Conservation (phyloP, 2,329 filamentous ascomycete species). For the Aspergillus quadricinctus region DNA sequence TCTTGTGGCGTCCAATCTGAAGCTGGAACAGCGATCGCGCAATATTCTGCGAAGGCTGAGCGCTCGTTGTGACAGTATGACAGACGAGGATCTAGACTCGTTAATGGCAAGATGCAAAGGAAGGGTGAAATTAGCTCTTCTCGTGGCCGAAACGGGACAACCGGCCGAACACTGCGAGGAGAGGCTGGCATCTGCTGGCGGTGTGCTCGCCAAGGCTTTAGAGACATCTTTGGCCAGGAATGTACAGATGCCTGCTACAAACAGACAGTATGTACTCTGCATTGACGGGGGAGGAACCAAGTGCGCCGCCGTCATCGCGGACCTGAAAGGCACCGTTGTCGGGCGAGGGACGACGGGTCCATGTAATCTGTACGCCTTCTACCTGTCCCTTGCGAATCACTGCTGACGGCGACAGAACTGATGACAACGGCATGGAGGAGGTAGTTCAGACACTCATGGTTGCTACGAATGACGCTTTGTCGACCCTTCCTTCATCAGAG, state of each 20-base stretch:
- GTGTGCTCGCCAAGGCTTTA: conserved; percentile 21
- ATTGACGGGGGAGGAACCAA: conserved; percentile 43
- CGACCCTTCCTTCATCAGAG: not conserved
- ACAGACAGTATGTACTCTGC: conserved; percentile 27
- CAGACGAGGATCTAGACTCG: conserved; percentile 24
- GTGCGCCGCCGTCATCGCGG: conserved; percentile 37
- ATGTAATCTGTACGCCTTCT: conserved; percentile 36
- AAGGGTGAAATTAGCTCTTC: conserved; percentile 34
- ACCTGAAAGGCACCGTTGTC: conserved; percentile 15
- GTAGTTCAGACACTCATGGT: conserved; percentile 25
- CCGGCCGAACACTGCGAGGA: conserved; percentile 21
- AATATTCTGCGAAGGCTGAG: conserved; percentile 30
- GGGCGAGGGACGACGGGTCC: conserved; percentile 32
- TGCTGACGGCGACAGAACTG: conserved; percentile 9
- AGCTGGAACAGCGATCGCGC: conserved; percentile 33
- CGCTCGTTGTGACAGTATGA: conserved; percentile 10
- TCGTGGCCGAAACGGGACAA: conserved; percentile 21
- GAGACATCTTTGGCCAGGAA: not conserved
- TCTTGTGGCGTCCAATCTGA: conserved; percentile 37
- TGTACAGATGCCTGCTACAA: not conserved
- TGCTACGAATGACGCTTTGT: conserved; percentile 15
- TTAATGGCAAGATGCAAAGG: conserved; percentile 23
- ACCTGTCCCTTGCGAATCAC: not conserved
- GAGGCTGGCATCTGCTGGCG: conserved; percentile 19
- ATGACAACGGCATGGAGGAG: conserved; percentile 13